Base-by-base conservation (phyloP, 2,329 filamentous ascomycete genomes). In the Aspergillus sojae region DNA sequence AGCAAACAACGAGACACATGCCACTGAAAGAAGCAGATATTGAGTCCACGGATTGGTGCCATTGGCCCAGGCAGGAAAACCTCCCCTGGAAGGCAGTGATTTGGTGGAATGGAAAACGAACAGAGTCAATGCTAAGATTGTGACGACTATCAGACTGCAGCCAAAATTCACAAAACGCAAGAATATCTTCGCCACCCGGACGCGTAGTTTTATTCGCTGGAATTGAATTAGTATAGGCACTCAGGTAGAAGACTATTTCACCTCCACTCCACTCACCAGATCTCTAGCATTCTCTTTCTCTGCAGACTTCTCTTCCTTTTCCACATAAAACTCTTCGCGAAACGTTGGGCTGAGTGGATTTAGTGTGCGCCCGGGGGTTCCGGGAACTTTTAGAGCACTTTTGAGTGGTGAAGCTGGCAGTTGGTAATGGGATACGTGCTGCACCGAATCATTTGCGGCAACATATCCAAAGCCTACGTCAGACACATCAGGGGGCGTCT, bases 161-260 rank as follows among this genome's bases (percentile, higher is more conserved):
- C 92, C 93, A 79, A 99, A 98, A 85, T 94, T 97, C 81, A 98
- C 91, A 62, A 93, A 91, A 68, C 95, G 91, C n/a, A 99, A 89
- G 66, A 96, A 88, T 72, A 98, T 90, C 83, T 99, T 99, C 70
- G 94, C 95, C 79, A 98, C 85, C 54, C 95, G 89, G 39, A 98
- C 94, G 70, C 93, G 88, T 41, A 90, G 90, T 82, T 97, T 98
- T 78, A 96, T 88, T 90, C 91, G 96, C 94, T 97, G 9, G 14
- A 6, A 75, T 54, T 63, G 7, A 41, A 4, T 48, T 48, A 32
- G 48, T 32, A 34, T 21, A 5, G 21, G 9, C 28, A 52, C 48
- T 4, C 9, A n/a, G n/a, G 4, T n/a, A 52, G 48, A 52, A 21
- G 2, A 5, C 21, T 30, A 26, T 30, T 19, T 30, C 45, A 36